Percentiles rank a stretch among this genome's conserved stretches.
Evolutionary conservation across 2,329 filamentous ascomycete genomes (phyloP).

Genomic region (Colletotrichum orbiculare): DNA sequence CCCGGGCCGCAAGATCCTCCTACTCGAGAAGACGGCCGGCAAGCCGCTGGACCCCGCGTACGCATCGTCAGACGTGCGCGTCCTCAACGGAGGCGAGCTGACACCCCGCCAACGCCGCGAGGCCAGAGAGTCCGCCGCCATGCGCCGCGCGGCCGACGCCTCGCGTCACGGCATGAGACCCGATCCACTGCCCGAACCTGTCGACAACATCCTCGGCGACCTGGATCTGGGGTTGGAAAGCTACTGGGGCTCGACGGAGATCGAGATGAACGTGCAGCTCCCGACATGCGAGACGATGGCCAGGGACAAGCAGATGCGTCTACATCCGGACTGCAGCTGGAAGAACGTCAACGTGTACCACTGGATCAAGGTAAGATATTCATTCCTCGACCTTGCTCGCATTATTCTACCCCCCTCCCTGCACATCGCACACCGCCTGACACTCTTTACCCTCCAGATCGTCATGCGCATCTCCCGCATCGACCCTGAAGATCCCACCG

Average conservation of each 20-base stretch:
- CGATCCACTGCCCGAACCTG: constrained; percentile 60
- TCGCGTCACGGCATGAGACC: constrained; percentile 52
- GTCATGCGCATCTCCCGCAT: constrained; percentile 91
- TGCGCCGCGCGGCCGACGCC: constrained; percentile 66
- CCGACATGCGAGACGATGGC: constrained; percentile 90
- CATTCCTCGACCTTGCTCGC: not conserved
- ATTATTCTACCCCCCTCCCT: constrained; percentile 21
- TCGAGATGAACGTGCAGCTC: constrained; percentile 93
- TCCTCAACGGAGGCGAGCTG: constrained; percentile 84
- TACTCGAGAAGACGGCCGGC: constrained; percentile 90
- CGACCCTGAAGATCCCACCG: constrained; percentile 79
- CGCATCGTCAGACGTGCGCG: constrained; percentile 78
- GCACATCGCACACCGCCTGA: constrained; percentile 6
- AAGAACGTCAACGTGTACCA: constrained; percentile 94
- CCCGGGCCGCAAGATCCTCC: constrained; percentile 82
- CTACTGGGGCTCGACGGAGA: constrained; percentile 88
- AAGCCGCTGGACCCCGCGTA: constrained; percentile 78
- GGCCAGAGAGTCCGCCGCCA: constrained; percentile 58
- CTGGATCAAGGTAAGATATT: constrained; percentile 85
- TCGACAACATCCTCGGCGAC: constrained; percentile 83
- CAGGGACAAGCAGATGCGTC: constrained; percentile 70
- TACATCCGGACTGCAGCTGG: constrained; percentile 94
- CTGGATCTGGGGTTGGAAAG: constrained; percentile 76
- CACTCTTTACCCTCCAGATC: constrained; percentile 64
- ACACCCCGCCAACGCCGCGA: constrained; percentile 59